Evolutionary conservation across 1,284 basidiomycete genomes (phyloP), one percentile per base, ranked within the genome.

Genomic region (Cryptococcus deneoformans): DNA sequence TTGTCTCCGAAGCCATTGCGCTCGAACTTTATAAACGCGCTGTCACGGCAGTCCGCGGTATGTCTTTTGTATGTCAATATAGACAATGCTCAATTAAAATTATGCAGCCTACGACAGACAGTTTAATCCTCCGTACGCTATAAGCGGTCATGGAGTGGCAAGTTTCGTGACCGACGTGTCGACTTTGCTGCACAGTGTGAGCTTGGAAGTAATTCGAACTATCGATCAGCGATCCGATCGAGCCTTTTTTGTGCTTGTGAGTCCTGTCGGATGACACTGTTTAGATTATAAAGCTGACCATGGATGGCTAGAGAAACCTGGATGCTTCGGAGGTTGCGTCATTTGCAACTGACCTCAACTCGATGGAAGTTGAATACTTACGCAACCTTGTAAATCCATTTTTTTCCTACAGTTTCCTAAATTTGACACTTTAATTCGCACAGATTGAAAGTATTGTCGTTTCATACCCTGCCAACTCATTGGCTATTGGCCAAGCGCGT

Each of bases 391-490:
- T 29, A 29, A 29, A 29, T 29, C 29, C 29, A 29, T 29, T 29
- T 29, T 29, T 29, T 29, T 77, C 39, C 36, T 14, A 45, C 7
- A 20, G 37, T 6, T 38, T 29, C 14, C 34, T 48, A 36, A 46
- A 12, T 35, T 35, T 35, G 46, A 48, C 14, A 14, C 16, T 6
- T 7, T 42, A 20, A 20, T 42, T 36, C 24, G 10, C 5, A 3
- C 40, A 73, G 69, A 57, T 70, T 46, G 59, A 63, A 37, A 70
- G 61, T 24, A 76, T 78, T 40, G 64, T 76, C 39, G 52, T 58
- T 4, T 71, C 69, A 0, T 75, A 76, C 54, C 76, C 75, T 3
- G 74, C 64, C 45, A 74, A 75, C 59, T 77, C 75, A 5, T 56
- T 78, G 37, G 66, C 70, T 2, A 62, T 65, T 5, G 64, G 62